Base-by-base conservation (phyloP, 116 monocot species). In the Iris pallida region DNA sequence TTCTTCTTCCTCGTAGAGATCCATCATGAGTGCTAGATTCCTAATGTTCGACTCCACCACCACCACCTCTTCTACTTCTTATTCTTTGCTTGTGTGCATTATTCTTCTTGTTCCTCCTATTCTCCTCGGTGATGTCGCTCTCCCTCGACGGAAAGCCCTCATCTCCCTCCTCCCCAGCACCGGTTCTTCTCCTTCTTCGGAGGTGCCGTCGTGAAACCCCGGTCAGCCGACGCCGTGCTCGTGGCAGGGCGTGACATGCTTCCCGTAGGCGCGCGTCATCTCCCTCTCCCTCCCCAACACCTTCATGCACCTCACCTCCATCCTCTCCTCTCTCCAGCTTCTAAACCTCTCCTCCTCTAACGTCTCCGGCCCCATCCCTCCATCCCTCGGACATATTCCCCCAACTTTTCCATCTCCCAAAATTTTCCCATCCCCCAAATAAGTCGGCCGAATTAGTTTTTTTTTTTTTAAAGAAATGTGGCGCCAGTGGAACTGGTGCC, bases 321-420 rank as follows among this genome's bases (percentile, higher is more conserved):
- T 88, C n/a, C 80, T 91, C 13, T 58, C 86, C 1, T 61, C 88
- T 53, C 91, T 95, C 71, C 91, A 95, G 42, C 86, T 91, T 20
- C 84, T 95, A 20, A 95, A 95, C 67, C 91, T 95, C 78, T 95
- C 95, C 63, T 86, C 89, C 55, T 53, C 88, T 67, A 95, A 95
- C 82, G 74, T 95, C 76, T 90, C 95, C 44, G 95, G 91, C 47
- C 5, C 49, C 51, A 80, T 95, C 69, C 91, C 84, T 1, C 65
- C 86, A 5, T 76, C 81, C 55, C 64, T 86, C 59, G 73, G 71
- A n/a, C n/a, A n/a, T n/a, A n/a, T n/a, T n/a, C n/a, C n/a, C n/a
- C n/a, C n/a, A n/a, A n/a, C n/a, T n/a, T n/a, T n/a, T n/a, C n/a
- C n/a, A n/a, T n/a, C n/a, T n/a, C n/a, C n/a, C n/a, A n/a, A n/a